Evolutionary conservation across 208 protist genomes (phyloP).

Genomic region (Zelonia costaricensis): DNA sequence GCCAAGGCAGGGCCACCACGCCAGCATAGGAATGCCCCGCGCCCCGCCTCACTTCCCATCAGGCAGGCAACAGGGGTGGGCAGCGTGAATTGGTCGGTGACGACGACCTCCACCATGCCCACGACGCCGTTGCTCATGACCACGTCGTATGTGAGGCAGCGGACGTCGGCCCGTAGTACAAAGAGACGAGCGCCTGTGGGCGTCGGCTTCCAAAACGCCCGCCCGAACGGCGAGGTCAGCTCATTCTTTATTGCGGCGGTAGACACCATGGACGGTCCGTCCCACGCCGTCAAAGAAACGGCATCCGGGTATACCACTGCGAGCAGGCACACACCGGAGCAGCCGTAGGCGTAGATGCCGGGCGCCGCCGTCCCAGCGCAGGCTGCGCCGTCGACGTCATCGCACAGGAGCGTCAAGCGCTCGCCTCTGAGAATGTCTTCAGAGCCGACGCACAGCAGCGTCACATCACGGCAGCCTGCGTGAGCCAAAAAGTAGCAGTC

Average conservation of each 20-base stretch:
- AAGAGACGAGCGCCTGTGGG: conserved; percentile 13
- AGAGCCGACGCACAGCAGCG: not conserved
- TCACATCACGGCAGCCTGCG: conserved; percentile 7
- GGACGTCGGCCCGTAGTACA: conserved; percentile 28
- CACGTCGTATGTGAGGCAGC: conserved; percentile 30
- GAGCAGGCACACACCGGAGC: conserved; percentile 3
- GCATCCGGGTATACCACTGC: conserved; percentile 33
- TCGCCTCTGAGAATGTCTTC: not conserved
- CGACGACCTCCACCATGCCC: conserved; percentile 16
- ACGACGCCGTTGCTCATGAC: conserved; percentile 9
- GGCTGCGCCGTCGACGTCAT: not conserved
- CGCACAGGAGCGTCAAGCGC: conserved; percentile 1
- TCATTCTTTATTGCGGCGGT: conserved; percentile 31
- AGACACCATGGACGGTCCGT: conserved; percentile 8
- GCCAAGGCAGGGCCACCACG: conserved; percentile 1
- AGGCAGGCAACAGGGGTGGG: conserved; percentile 15
- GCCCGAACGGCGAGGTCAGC: conserved; percentile 21
- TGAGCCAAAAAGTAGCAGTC: conserved; percentile 16
- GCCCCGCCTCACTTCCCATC: conserved; percentile 7
- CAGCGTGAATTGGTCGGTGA: conserved; percentile 15
- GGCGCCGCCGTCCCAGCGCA: not conserved
- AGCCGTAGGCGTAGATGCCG: conserved; percentile 2
- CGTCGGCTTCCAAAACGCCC: conserved; percentile 24
- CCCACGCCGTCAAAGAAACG: conserved; percentile 25
- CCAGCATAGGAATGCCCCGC: conserved; percentile 23